Percentiles rank a stretch among this genome's conserved stretches.
Conservation (phyloP, 257 asterid species). For the Coffea canephora region DNA sequence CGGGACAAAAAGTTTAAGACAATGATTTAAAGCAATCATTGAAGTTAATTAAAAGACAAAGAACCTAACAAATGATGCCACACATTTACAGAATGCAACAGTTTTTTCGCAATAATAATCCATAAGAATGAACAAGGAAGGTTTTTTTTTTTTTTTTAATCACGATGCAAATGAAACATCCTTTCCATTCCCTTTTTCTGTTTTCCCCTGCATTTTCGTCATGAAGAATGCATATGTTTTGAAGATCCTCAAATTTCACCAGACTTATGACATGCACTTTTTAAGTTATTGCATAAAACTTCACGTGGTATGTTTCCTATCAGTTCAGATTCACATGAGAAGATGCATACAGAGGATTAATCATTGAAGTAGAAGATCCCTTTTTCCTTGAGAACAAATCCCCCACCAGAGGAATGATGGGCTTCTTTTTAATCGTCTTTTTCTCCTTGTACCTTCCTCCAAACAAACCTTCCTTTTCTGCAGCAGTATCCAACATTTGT, state of each 20-base stretch:
- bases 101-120: background rate
- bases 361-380: constrained; percentile 37
- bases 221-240: background rate
- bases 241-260: background rate
- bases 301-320: background rate
- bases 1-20: background rate
- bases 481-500: constrained; percentile 35
- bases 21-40: background rate
- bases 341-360: constrained; percentile 54
- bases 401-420: constrained; percentile 67
- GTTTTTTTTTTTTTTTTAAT: background rate
- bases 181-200: background rate
- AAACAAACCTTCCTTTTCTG: constrained; percentile 29
- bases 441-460: constrained; percentile 38
- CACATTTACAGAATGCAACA: background rate
- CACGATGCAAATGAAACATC: background rate
- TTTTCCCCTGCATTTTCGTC: background rate
- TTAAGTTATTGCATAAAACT: background rate
- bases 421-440: constrained; percentile 53
- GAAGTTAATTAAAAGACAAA: background rate
- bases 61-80: background rate
- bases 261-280: background rate
- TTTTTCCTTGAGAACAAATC: constrained; percentile 64
- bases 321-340: constrained; percentile 35
- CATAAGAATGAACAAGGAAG: background rate